Evolutionary conservation across 192 early-diverging fungal species (phyloP).

Genomic region (Umbelopsis isabellina): DNA sequence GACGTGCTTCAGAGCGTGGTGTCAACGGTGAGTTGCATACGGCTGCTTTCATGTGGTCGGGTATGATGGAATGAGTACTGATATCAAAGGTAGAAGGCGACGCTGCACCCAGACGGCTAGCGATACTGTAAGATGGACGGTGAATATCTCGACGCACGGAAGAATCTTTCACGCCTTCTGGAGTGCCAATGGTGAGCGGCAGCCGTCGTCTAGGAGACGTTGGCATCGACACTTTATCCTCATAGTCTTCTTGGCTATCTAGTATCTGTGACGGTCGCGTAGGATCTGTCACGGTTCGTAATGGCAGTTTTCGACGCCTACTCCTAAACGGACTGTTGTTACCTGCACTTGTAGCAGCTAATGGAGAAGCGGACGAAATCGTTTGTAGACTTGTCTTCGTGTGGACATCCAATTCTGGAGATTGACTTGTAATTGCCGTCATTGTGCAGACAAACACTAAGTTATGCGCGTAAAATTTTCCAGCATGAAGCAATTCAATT

Average conservation of each 20-base stretch:
- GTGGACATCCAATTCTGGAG: neutral
- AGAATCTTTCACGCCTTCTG: neutral
- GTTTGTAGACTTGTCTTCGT: neutral
- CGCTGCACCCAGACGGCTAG: neutral
- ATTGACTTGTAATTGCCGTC: neutral
- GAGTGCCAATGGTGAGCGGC: conserved; percentile 1
- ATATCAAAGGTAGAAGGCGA: conserved; percentile 9
- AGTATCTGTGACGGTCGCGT: neutral
- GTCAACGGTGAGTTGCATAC: neutral
- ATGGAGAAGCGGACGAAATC: neutral
- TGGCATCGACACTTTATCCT: neutral
- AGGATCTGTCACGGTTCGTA: neutral
- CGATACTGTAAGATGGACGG: neutral
- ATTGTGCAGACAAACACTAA: neutral
- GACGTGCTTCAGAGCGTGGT: neutral
- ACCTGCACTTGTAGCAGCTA: neutral
- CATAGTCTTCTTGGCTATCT: neutral
- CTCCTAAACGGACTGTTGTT: neutral
- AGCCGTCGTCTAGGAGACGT: neutral
- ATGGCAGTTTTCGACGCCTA: neutral
- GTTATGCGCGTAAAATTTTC: neutral
- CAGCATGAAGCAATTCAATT: neutral
- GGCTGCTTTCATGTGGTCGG: neutral
- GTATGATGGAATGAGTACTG: conserved; percentile 11
- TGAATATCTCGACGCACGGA: neutral